Evolutionary conservation across 1,139 yeast genomes (phyloP).

Genomic region (Zygosaccharomyces pseudobailii): DNA sequence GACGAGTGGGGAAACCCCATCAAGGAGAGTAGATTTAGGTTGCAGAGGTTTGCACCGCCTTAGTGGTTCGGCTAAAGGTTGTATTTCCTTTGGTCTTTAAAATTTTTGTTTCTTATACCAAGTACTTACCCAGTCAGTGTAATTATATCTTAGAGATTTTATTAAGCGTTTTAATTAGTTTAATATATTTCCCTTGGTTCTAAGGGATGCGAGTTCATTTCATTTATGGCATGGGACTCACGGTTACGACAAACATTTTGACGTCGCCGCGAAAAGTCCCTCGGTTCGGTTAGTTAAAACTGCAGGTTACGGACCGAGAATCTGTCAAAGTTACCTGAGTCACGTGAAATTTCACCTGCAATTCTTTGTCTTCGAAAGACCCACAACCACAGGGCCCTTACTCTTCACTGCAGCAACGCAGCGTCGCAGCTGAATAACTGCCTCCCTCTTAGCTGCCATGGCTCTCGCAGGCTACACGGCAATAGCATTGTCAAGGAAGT

Average conservation of each 20-base stretch:
- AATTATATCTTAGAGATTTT: not conserved
- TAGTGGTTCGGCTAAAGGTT: not conserved
- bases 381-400: not conserved
- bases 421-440: not conserved
- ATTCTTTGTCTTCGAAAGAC: not conserved
- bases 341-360: not conserved
- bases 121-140: not conserved
- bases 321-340: not conserved
- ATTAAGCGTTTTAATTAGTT: too few species aligned
- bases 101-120: not conserved
- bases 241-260: not conserved
- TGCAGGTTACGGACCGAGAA: not conserved
- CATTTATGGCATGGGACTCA: too few species aligned
- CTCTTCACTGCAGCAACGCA: not conserved
- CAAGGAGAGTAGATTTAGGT: slow-evolving; percentile 62
- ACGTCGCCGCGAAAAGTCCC: not conserved
- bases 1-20: slow-evolving; percentile 60
- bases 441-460: not conserved
- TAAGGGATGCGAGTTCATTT: too few species aligned
- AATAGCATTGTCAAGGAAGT: not conserved
- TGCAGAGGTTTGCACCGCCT: slow-evolving; percentile 41
- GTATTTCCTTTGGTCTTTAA: not conserved
- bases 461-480: not conserved
- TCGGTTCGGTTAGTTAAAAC: not conserved
- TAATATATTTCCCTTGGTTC: too few species aligned